Conservation (phyloP, 306 rosid genomes). For the Medicago truncatula region MtrunA17r5.0-ANR NC_053045.1:28388001-28388500, state of each 20-base stretch:
- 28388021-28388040: slow-evolving; percentile 60
- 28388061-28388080: slow-evolving; percentile 23
- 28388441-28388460: not conserved
- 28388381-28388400: not conserved
- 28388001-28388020: slow-evolving; percentile 43
- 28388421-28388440: not conserved
- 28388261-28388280: slow-evolving; percentile 40
- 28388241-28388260: slow-evolving; percentile 55
- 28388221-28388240: not conserved
- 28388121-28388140: too few relatives aligned
- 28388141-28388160: too few relatives aligned
- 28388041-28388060: slow-evolving; percentile 39
- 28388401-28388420: not conserved
- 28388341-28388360: not conserved
- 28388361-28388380: not conserved
- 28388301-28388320: slow-evolving; percentile 48
- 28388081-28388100: slow-evolving; percentile 50
- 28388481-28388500: not conserved
- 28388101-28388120: slow-evolving; percentile 17
- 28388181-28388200: too few relatives aligned
- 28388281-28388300: slow-evolving; percentile 56
- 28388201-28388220: too few relatives aligned
- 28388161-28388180: too few relatives aligned
- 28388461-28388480: not conserved
- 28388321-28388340: slow-evolving; percentile 33